A percentile compares a stretch with the other conserved stretches of the same genome.
phyloP scores from a whole-genome alignment of 148 eudicot genomes.

The Rheum nobile region DNA sequence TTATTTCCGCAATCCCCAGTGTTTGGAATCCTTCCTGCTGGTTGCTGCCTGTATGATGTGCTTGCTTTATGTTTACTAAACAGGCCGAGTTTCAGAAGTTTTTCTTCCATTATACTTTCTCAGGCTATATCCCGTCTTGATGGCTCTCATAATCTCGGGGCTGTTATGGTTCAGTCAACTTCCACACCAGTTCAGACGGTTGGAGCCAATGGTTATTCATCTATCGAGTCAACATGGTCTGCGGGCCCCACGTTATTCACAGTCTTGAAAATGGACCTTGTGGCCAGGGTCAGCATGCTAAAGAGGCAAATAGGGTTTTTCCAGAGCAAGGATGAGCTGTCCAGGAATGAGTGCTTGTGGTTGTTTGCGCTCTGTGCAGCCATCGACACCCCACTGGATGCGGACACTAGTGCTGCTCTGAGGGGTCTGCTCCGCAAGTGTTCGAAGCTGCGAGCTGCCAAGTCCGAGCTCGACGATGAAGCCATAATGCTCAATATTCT shows the following conservation, averaged over 20 bases:
- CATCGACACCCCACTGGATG: conserved; percentile 69
- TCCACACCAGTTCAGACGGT: background rate
- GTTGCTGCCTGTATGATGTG: no score
- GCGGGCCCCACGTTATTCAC: conserved; percentile 39
- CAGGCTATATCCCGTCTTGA: background rate
- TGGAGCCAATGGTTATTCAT: background rate
- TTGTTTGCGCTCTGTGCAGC: conserved; percentile 71
- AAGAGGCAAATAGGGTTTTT: conserved; percentile 39
- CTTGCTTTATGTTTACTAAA: background rate
- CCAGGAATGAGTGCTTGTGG: conserved; percentile 56
- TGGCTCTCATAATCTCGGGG: background rate
- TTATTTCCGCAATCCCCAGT: no score
- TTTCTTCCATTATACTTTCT: background rate
- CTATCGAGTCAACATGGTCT: background rate
- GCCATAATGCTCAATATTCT: conserved; percentile 67
- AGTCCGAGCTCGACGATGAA: conserved; percentile 61
- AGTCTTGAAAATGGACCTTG: conserved; percentile 51
- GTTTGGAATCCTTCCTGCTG: no score
- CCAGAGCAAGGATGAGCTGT: conserved; percentile 25
- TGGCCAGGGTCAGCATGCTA: conserved; percentile 45
- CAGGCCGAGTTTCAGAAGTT: background rate
- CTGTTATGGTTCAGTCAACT: background rate
- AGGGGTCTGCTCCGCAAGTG: conserved; percentile 68
- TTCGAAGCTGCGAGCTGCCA: conserved; percentile 58
- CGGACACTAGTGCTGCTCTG: conserved; percentile 68